Evolutionary conservation across 2,329 filamentous ascomycete genomes (phyloP).

Genomic region (Sporothrix brasiliensis): DNA sequence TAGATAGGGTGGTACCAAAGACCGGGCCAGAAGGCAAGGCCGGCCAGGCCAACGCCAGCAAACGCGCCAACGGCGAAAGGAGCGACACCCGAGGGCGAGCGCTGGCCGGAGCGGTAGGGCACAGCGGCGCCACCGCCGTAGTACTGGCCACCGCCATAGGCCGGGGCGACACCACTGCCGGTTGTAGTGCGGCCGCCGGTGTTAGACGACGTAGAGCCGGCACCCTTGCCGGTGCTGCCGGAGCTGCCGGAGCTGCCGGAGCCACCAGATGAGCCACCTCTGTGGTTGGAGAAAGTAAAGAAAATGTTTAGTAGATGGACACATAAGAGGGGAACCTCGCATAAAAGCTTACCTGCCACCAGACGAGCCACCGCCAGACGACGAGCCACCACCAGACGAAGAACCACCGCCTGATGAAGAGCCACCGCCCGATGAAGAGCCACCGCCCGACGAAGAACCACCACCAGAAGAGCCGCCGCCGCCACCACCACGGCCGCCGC

Average conservation of each 20-base stretch:
- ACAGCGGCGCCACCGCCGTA: constrained; percentile 66
- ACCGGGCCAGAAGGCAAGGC: constrained; percentile 64
- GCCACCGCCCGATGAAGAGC: constrained; percentile 16
- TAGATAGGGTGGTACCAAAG: constrained; percentile 67
- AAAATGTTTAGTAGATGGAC: constrained; percentile 22
- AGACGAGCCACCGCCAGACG: constrained; percentile 13
- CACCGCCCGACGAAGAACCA: constrained; percentile 25
- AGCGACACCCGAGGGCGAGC: constrained; percentile 55
- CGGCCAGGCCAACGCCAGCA: constrained; percentile 46
- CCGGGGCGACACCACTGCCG: constrained; percentile 60
- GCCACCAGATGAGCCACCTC: constrained; percentile 10
- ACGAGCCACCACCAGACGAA: constrained; percentile 2
- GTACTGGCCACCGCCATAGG: constrained; percentile 64
- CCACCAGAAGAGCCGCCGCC: not conserved
- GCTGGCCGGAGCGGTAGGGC: constrained; percentile 63
- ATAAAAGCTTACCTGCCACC: constrained; percentile 26
- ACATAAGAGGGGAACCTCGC: not conserved
- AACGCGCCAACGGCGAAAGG: constrained; percentile 56
- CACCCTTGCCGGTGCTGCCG: constrained; percentile 30
- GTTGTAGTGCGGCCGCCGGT: constrained; percentile 56
- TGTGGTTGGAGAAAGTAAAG: not conserved
- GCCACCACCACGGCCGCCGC: constrained; percentile 33
- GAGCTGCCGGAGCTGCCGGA: constrained; percentile 25
- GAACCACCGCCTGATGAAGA: constrained; percentile 2
- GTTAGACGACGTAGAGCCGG: constrained; percentile 43